Base-by-base conservation (phyloP, 768 basidiomycete genomes). In the Lactarius hatsudake region DNA sequence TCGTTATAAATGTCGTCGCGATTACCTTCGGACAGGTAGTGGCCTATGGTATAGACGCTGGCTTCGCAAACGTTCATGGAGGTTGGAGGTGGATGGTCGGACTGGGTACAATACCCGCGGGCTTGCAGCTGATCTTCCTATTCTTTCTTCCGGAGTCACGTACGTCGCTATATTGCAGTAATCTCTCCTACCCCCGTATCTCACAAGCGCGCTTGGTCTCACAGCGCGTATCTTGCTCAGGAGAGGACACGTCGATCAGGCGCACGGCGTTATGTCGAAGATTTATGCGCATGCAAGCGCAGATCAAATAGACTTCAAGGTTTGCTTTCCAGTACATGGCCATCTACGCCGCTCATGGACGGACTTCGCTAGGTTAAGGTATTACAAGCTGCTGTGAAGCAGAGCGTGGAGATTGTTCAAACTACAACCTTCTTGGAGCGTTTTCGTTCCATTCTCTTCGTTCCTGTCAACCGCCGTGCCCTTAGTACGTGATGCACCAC, bases 31-130 rank as follows among this genome's bases (percentile, higher is more conserved):
- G 90, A 2, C 92, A 93, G 69, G 90, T 93, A 36, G 82, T 92
- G 58, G 89, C 90, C 0, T 93, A 91, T 73, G 88, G 85, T 23
- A 86, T 88, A 63, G 89, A 85, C 30, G 87, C 88, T 28, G 88
- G 83, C 2, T 89, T 89, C 70, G 83, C 80, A 65, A 82, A 83
- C 64, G 76, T 83, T 61, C 75, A 76, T 38, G 77, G 81, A 3
- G 92, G 92, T 2, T 94, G 92, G 92, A 79, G 92, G 61, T 93
- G 86, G 86, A 90, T 93, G 88, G 89, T 91, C 18, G 92, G 90
- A 4, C 78, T 93, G 2, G 89, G 91, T 17, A 84, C 84, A 1
- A 78, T 89, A 2, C 90, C 90, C 1, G 87, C 89, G 1, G 86
- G 76, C 3, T 64, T 91, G 6, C 91, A 93, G 72, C 79, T 87